These are phyloP conservation scores for Malassezia sp. DNA, from an alignment of 1,284 basidiomycete species.

Conservation along the genomic window DNA sequence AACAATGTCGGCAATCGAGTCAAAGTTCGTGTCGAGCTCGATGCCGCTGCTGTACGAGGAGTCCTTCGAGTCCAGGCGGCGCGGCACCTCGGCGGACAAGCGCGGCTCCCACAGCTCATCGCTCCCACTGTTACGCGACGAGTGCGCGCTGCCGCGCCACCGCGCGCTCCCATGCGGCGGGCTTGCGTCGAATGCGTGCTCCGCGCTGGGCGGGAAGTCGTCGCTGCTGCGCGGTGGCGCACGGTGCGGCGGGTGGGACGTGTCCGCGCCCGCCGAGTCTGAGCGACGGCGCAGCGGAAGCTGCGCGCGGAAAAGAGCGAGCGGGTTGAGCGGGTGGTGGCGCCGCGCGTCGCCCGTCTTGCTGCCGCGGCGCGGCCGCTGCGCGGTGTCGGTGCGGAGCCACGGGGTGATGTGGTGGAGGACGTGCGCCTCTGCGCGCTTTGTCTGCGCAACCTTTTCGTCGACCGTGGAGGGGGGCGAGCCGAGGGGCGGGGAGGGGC, in stretches of 20 bases:
- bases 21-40: constrained; percentile 63
- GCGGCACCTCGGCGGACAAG: background rate
- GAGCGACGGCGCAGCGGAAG: no score
- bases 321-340: constrained; percentile 1
- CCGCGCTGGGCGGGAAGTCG: no score
- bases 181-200: no score
- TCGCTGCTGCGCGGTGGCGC: no score
- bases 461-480: background rate
- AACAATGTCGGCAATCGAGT: constrained; percentile 73
- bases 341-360: no score
- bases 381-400: background rate
- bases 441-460: background rate
- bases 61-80: no score
- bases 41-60: constrained; percentile 3
- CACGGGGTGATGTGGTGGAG: constrained; percentile 2
- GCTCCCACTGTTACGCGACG: background rate
- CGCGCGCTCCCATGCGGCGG: no score
- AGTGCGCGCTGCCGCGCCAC: no score
- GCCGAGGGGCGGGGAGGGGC: no score
- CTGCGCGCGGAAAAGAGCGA: constrained; percentile 6
- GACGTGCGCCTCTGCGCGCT: background rate
- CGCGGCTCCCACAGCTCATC: background rate
- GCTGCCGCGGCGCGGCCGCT: background rate
- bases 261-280: background rate
- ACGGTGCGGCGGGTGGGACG: no score